A percentile compares a stretch with the other conserved stretches of the same genome.
Conservation (phyloP, 306 rosid genomes). For the Lathyrus aphaca region DNA sequence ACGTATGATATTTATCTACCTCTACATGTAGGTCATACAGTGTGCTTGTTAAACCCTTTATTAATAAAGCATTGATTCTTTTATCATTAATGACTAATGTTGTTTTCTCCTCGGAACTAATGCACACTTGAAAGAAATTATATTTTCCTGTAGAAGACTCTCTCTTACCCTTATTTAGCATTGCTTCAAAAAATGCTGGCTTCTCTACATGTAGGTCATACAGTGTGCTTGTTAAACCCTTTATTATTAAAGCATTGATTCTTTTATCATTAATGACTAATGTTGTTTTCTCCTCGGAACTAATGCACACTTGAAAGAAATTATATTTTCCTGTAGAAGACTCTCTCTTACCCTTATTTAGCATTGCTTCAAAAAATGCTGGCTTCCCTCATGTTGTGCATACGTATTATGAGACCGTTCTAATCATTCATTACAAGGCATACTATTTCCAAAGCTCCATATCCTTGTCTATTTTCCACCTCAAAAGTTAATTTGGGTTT, state of each 20-base stretch:
- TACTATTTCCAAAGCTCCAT: constrained; percentile 14
- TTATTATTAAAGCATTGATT: too few species aligned
- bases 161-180: constrained; percentile 21
- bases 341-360: constrained; percentile 15
- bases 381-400: constrained; percentile 22
- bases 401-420: neutral
- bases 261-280: too few species aligned
- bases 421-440: constrained; percentile 18
- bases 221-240: too few species aligned
- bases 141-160: constrained; percentile 1
- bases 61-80: constrained; percentile 8
- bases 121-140: neutral
- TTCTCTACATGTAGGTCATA: constrained; percentile 25
- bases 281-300: constrained; percentile 1
- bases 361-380: constrained; percentile 10
- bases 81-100: constrained; percentile 6
- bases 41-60: constrained; percentile 1
- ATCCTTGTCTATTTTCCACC: constrained; percentile 10
- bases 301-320: constrained; percentile 1
- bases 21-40: constrained; percentile 7
- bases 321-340: neutral
- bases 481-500: constrained; percentile 15
- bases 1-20: constrained; percentile 17
- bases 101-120: constrained; percentile 10
- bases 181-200: constrained; percentile 2